Evolutionary conservation across 2,329 filamentous ascomycete genomes (phyloP).

Genomic region (Pseudogymnoascus destructans): DNA sequence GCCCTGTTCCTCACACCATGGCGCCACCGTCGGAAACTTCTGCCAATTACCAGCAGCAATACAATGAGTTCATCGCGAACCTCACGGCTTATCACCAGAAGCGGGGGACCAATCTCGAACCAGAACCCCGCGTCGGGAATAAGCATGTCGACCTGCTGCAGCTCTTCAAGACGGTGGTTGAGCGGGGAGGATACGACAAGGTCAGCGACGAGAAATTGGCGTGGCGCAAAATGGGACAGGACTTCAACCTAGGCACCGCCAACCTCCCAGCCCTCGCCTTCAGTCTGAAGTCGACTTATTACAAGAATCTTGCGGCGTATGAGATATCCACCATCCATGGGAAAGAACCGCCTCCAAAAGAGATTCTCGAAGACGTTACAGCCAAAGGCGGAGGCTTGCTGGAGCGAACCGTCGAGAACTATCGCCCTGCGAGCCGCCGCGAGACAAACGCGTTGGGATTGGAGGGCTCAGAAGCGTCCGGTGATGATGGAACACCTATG

Average conservation of each 20-base stretch:
- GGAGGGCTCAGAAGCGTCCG: slow-evolving; percentile 45
- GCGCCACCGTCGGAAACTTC: background rate
- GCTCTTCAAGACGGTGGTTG: slow-evolving; percentile 64
- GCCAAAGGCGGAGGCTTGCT: slow-evolving; percentile 74
- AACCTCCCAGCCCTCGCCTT: slow-evolving; percentile 78
- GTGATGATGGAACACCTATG: slow-evolving; percentile 45
- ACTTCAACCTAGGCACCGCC: slow-evolving; percentile 60
- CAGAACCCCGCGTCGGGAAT: slow-evolving; percentile 67
- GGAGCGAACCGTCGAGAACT: slow-evolving; percentile 68
- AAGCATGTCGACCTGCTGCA: slow-evolving; percentile 65
- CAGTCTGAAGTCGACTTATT: slow-evolving; percentile 75
- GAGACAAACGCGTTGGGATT: slow-evolving; percentile 36
- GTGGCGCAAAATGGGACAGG: slow-evolving; percentile 64
- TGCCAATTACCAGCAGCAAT: slow-evolving; percentile 38
- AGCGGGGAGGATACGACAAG: slow-evolving; percentile 74
- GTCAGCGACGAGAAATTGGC: slow-evolving; percentile 73
- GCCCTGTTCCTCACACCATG: background rate
- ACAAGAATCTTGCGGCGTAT: slow-evolving; percentile 77
- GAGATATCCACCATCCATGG: slow-evolving; percentile 69
- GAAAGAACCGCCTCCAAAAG: slow-evolving; percentile 71
- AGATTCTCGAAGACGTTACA: slow-evolving; percentile 66
- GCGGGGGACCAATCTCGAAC: slow-evolving; percentile 66
- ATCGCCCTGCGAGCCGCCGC: slow-evolving; percentile 35
- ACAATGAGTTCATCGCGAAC: slow-evolving; percentile 64
- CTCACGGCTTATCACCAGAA: slow-evolving; percentile 63